Base-by-base conservation (phyloP, 441 rosid genomes). In the Corymbia citriodora region DNA sequence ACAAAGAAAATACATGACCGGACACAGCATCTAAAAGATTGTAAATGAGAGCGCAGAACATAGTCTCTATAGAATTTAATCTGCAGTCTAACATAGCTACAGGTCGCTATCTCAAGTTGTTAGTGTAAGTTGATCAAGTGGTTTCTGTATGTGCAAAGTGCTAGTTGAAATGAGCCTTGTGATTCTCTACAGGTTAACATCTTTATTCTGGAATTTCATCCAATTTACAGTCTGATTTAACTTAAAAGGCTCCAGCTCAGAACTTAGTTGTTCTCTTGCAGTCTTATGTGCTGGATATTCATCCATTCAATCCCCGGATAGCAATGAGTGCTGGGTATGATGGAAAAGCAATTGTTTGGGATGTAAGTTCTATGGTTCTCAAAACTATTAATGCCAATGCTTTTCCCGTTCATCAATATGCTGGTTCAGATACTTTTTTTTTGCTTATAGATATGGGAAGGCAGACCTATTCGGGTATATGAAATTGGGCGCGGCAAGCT, bases 261-360 rank as follows among this genome's bases (percentile, higher is more conserved):
- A 90, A 48, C 33, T 72, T 92, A 55, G 50, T 87, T 89, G 36
- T 89, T 49, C 91, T 92, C 61, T 89, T 93, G 91, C 94, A 98
- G 99, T 97, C 99, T 49, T 98, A 97, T 94, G 99, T 98, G 92
- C 94, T 98, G 94, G 99, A 98, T 91, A 99, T 98, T 93, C 99
- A 98, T 93, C 99, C 99, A 91, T 97, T 96, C 95, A 98, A 98
- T 92, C 99, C 99, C 9, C 96, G 99, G 93, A 96, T 98, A 89
- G 99, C 99, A 88, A 98, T 98, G 99, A 98, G 99, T 93, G 99
- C 99, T 92, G 99, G 99, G 90, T 98, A 98, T 93, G 99, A 98
- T 94, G 99, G 99, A 90, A 95, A 93, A 94, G 96, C 99, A 53
- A 98, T 98, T 89, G 95, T 98, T 88, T 98, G 99, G 99, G 99